Conservation (phyloP, 176 grass and related monocot genomes). For the Carex pumila region DNA sequence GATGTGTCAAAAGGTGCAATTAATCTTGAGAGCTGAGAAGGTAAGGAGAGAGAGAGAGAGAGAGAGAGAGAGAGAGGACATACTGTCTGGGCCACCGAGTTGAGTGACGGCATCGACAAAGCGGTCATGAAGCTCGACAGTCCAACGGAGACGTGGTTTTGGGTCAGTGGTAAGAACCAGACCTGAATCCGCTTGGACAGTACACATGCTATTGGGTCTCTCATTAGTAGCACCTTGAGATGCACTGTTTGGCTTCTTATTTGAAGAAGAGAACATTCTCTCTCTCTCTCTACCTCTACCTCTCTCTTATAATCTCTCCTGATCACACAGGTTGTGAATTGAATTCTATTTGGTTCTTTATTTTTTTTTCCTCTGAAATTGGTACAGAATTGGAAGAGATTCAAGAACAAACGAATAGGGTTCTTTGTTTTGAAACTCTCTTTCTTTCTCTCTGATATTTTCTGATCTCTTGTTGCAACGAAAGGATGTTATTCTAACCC, state of each 20-base stretch:
- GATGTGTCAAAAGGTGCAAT: neutral
- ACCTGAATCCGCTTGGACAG: constrained; percentile 71
- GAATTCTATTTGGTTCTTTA: constrained; percentile 34
- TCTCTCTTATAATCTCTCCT: constrained; percentile 39
- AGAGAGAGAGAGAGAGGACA: neutral
- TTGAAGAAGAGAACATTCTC: constrained; percentile 86
- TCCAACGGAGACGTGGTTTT: constrained; percentile 95
- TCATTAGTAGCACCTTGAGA: constrained; percentile 45
- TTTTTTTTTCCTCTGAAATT: constrained; percentile 46
- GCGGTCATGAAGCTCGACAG: constrained; percentile 88
- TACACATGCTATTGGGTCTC: constrained; percentile 39
- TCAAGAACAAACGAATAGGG: constrained; percentile 98
- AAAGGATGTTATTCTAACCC: constrained; percentile 56
- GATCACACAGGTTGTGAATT: constrained; percentile 35
- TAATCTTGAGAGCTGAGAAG: neutral
- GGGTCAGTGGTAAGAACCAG: constrained; percentile 99
- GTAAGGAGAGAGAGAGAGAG: too few relatives aligned
- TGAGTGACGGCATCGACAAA: constrained; percentile 94
- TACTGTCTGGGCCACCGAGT: constrained; percentile 90
- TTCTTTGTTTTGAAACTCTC: constrained; percentile 36
- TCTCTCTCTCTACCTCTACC: neutral
- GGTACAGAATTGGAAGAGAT: constrained; percentile 77
- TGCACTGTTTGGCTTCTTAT: constrained; percentile 56
- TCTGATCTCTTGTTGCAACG: constrained; percentile 33
- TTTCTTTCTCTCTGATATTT: constrained; percentile 35